Evolutionary conservation across 2,329 filamentous ascomycete genomes (phyloP), one percentile per base, ranked within the genome.

Genomic region (Xylariaceae sp.): DNA sequence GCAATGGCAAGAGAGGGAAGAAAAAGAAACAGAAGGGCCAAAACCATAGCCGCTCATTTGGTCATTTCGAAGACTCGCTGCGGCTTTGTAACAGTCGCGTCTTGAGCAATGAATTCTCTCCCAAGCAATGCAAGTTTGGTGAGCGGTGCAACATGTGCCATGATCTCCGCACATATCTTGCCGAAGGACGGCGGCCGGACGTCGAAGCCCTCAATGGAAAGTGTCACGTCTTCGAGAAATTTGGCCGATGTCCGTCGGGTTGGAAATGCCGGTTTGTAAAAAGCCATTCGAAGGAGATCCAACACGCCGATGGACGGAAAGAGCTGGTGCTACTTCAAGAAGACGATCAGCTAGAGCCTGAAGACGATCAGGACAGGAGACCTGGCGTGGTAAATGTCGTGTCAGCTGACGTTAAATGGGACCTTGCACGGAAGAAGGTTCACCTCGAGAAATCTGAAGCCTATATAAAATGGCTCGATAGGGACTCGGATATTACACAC

Each of bases 181-280:
- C 82, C 26, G 85, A 94, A 51, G 89, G 92, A 57, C 92, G 93
- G 61, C 85, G 91, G 37, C 84, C 84, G 55, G 91, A 97, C 67
- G 78, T 97, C 32, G 81, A 81, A 4, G 91, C 88, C 0, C 88
- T 96, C 65, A 81, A 79, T 35, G 88, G 90, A 6, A 79, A 87
- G 57, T 99, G 94, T 67, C 93, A 92, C 0, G 82, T 96, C 7
- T 97, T 85, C 71, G 86, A 90, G 61, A 77, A 79, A 13, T 83
- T 87, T 59, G 92, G 92, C 10, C 84, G 80, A 57, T 99, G 94
- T 65, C 81, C 83, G 42, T 84, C 88, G 11, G 94, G 94, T 5
- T 99, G 93, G 92, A 96, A 93, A 70, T 99, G 94, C 70, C 88
- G 93, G 18, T 96, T 97, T 67, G 88, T 91, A 27, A 82, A 82